Evolutionary conservation across 2,329 filamentous ascomycete genomes (phyloP).

Genomic region (Alternaria gansuensis): DNA sequence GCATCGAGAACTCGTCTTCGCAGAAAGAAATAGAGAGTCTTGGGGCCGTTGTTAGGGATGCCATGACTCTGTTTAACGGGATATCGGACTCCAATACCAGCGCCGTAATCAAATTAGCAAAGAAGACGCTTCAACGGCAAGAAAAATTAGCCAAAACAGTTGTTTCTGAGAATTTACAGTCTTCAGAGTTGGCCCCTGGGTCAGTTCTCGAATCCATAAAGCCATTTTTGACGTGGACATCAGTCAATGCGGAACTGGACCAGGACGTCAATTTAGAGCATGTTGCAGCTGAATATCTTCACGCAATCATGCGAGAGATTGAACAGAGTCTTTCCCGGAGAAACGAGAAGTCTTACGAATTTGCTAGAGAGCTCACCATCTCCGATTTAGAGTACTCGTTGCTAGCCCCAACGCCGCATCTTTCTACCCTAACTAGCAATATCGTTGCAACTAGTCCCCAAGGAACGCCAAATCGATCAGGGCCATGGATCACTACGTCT

Average conservation of each 20-base stretch:
- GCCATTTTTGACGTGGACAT: neutral
- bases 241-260: neutral
- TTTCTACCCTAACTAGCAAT: neutral
- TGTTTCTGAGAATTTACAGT: neutral
- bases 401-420: neutral
- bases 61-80: neutral
- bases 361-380: neutral
- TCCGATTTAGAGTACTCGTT: neutral
- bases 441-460: neutral
- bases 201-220: neutral
- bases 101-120: neutral
- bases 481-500: neutral
- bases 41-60: neutral
- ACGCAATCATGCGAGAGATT: conserved; percentile 11
- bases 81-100: neutral
- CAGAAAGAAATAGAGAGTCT: neutral
- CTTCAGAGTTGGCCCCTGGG: neutral
- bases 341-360: conserved; percentile 1
- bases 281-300: conserved; percentile 5
- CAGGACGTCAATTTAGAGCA: neutral
- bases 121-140: neutral
- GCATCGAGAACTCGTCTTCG: neutral
- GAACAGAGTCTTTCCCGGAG: neutral
- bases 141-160: neutral
- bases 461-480: neutral